Conservation (phyloP, 192 early-diverging fungal species). For the Backusella mclennaniae region DNA sequence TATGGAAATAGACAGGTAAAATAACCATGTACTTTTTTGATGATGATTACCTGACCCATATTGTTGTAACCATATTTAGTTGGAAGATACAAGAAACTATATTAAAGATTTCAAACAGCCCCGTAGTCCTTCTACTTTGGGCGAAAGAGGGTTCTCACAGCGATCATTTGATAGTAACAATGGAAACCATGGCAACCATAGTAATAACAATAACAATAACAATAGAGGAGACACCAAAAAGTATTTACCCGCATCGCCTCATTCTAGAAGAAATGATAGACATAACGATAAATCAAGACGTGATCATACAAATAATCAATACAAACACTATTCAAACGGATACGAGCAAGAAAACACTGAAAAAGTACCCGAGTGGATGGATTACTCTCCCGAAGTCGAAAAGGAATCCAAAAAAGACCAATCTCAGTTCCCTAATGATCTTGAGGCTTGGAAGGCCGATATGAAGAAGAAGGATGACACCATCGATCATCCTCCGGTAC, state of each 20-base stretch:
- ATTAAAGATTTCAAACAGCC: conserved; percentile 32
- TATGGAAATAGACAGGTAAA: conserved; percentile 17
- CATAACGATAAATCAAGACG: neutral
- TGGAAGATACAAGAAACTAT: conserved; percentile 16
- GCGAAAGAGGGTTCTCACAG: conserved; percentile 33
- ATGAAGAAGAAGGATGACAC: conserved; percentile 53
- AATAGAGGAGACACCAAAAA: neutral
- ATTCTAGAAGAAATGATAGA: conserved; percentile 12
- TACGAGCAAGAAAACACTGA: conserved; percentile 7
- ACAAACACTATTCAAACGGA: neutral
- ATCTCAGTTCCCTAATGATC: conserved; percentile 45
- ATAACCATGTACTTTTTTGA: too few species aligned
- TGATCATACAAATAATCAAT: neutral
- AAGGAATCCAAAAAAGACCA: conserved; percentile 26
- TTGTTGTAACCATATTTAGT: neutral
- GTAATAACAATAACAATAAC: neutral
- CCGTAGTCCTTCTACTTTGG: conserved; percentile 27
- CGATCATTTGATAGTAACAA: conserved; percentile 15
- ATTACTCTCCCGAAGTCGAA: conserved; percentile 53
- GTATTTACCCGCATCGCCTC: neutral
- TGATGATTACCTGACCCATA: neutral
- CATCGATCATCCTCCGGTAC: neutral
- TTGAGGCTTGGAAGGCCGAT: conserved; percentile 57
- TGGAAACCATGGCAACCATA: neutral
- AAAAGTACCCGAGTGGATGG: conserved; percentile 58